Base-by-base conservation (phyloP, 164 flowering plant genomes). In the Litsea cubeba region DNA sequence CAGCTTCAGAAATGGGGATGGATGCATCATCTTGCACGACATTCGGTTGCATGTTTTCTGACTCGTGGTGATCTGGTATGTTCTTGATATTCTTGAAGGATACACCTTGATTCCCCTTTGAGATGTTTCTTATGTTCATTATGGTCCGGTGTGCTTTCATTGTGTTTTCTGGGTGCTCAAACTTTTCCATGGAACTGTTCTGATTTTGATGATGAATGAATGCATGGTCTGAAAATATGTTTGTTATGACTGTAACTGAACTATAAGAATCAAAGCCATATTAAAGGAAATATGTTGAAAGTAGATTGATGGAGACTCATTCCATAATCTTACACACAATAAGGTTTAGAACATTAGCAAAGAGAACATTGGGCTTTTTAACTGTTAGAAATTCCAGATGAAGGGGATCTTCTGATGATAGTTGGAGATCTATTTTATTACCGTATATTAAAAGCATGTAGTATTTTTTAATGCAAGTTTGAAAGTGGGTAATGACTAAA, bases 1-100 rank as follows among this genome's bases (percentile, higher is more conserved):
- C 76, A 93, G 99, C 94, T 95, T 50, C 83, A 76, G 15, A 87
- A 89, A 58, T 95, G 98, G 98, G 99, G 99, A 54, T 95, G 99
- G 99, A 91, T 95, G 87, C 99, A 93, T 79, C 99, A 93, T 85
- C 92, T 95, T 79, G 97, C 99, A 40, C 91, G 99, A 11, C 99
- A 95, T 79, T 89, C 85, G 71, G 97, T 95, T 75, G 99, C 99
- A 50, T 95, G 97, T 83, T 95, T 95, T 75, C 85, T 95, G 26
- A 95, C 99, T 75, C 97, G 98, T 71, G 99, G 97, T 54, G 99
- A 95, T 86, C 85, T 93, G 93, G 99, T 95, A 88, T 54, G 26
- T 66, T 64, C 28, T 73, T 68, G 32, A 60, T 75, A 67, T 46
- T 58, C 60, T 17, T 54, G 60, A 15, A 54, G 60, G 60, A 40